Conservation (phyloP, 2,329 filamentous ascomycete species). For the Colletotrichum orchidophilum region DNA sequence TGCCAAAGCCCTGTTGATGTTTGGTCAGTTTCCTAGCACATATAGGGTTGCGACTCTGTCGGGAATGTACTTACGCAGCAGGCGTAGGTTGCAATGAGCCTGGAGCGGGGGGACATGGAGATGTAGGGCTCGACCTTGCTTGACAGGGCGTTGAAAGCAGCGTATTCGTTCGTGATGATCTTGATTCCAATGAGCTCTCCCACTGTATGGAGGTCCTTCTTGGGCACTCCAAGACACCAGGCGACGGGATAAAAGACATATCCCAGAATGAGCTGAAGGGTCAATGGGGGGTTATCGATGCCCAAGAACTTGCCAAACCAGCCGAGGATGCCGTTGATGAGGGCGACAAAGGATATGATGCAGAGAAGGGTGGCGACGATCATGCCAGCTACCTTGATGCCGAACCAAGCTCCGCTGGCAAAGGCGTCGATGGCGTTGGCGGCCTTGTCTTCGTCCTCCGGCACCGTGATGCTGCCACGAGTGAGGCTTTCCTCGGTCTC, state of each 20-base stretch:
- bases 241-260: constrained; percentile 78
- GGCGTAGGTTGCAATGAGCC: constrained; percentile 23
- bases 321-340: constrained; percentile 74
- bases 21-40: neutral
- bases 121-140: constrained; percentile 24
- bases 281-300: constrained; percentile 65
- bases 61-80: constrained; percentile 14
- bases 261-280: constrained; percentile 73
- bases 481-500: constrained; percentile 79
- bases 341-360: constrained; percentile 74
- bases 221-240: constrained; percentile 73
- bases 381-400: constrained; percentile 80
- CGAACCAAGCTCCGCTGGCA: constrained; percentile 78
- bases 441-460: constrained; percentile 70
- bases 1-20: constrained; percentile 10
- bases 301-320: constrained; percentile 80
- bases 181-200: constrained; percentile 29
- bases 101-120: constrained; percentile 27
- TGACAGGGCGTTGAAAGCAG: constrained; percentile 25
- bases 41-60: neutral
- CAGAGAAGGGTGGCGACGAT: constrained; percentile 76
- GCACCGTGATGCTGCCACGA: constrained; percentile 73
- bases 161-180: constrained; percentile 26
- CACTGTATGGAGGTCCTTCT: constrained; percentile 17
- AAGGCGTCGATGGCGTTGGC: constrained; percentile 77